Conservation (phyloP, 2,329 filamentous ascomycete genomes). For the Xylariaceae sp. region DNA sequence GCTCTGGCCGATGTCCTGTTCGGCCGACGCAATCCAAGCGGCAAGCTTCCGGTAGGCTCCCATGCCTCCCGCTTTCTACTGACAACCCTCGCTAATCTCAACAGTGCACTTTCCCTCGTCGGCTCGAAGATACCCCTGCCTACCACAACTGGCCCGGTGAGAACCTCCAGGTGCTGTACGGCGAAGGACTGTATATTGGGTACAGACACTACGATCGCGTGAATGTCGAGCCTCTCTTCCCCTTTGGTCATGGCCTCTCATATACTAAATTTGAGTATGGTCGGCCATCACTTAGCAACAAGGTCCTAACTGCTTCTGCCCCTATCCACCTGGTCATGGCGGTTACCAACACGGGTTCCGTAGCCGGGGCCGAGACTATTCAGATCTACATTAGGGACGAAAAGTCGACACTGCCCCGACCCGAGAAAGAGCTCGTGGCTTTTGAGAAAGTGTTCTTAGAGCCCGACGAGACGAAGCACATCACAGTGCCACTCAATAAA, state of each 20-base stretch:
- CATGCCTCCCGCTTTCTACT: not conserved
- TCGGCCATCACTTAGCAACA: conserved; percentile 55
- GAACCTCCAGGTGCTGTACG: conserved; percentile 70
- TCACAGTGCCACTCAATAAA: conserved; percentile 54
- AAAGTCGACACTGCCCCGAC: conserved; percentile 66
- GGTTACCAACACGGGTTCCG: conserved; percentile 60
- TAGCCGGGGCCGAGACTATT: conserved; percentile 66
- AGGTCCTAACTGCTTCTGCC: conserved; percentile 46
- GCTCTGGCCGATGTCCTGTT: conserved; percentile 71
- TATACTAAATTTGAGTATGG: conserved; percentile 74
- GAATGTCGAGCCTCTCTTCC: conserved; percentile 66
- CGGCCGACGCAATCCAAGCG: conserved; percentile 67
- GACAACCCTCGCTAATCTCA: conserved; percentile 15
- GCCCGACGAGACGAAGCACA: conserved; percentile 59
- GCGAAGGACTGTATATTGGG: conserved; percentile 75
- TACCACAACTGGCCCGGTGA: conserved; percentile 77
- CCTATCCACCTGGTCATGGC: conserved; percentile 54
- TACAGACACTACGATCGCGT: conserved; percentile 74
- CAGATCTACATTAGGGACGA: conserved; percentile 72
- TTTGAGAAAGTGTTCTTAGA: conserved; percentile 69
- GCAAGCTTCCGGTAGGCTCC: conserved; percentile 65
- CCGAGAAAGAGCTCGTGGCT: conserved; percentile 73
- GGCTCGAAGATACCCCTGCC: conserved; percentile 69
- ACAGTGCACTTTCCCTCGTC: conserved; percentile 68
- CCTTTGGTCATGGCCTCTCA: conserved; percentile 76